Percentiles rank a stretch among this genome's conserved stretches.
Conservation (phyloP, 164 flowering plant genomes). For the Vitis amurensis region DNA sequence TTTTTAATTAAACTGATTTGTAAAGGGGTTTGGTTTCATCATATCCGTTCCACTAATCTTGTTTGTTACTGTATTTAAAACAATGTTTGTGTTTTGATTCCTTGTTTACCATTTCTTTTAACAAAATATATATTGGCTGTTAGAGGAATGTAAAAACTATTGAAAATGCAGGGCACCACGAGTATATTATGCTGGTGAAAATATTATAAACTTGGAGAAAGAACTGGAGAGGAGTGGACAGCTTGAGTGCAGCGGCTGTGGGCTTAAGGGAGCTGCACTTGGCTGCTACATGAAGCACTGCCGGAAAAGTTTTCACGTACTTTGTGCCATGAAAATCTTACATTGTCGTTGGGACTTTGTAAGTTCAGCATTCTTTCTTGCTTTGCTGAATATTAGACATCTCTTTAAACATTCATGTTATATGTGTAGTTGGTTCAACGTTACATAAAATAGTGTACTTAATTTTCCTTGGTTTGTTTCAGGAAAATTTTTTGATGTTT, state of each 20-base stretch:
- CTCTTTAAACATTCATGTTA: neutral
- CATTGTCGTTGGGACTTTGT: conserved; percentile 75
- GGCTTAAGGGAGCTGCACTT: conserved; percentile 75
- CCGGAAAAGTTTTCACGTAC: conserved; percentile 56
- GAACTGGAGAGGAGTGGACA: conserved; percentile 71
- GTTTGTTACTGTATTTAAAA: no score
- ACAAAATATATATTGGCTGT: neutral
- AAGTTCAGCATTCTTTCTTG: conserved; percentile 17
- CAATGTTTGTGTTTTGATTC: neutral
- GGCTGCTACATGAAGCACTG: conserved; percentile 71
- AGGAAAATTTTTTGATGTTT: conserved; percentile 69
- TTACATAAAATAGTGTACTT: neutral
- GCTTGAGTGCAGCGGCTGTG: conserved; percentile 71
- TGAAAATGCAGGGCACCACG: conserved; percentile 66
- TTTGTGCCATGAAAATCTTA: conserved; percentile 51
- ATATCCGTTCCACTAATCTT: no score
- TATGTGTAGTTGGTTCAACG: neutral
- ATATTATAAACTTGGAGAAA: conserved; percentile 45
- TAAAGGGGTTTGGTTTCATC: no score
- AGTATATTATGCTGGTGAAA: conserved; percentile 55
- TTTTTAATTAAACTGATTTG: no score
- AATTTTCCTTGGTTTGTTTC: conserved; percentile 14
- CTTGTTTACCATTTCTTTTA: no score
- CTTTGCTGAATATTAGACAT: neutral
- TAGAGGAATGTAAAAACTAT: neutral